Conservation (phyloP, 176 grass and related monocot species). For the Zoysia pacifica region DNA sequence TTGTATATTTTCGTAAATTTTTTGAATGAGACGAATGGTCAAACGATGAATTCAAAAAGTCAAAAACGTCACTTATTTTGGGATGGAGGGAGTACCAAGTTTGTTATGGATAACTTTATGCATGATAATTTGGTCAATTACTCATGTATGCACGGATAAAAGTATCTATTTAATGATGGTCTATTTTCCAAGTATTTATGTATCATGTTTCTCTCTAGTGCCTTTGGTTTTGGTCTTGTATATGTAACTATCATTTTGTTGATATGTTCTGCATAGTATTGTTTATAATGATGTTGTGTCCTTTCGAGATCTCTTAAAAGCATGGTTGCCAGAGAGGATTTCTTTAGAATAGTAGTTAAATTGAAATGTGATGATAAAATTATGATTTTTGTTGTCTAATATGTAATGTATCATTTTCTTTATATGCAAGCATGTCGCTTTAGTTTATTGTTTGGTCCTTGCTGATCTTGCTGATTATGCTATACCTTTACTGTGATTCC, state of each 20-base stretch:
- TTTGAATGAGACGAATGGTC: too few species aligned
- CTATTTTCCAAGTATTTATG: not conserved
- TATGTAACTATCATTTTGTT: not conserved
- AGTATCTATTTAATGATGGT: not conserved
- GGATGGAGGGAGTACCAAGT: too few species aligned
- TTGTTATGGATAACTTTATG: not conserved
- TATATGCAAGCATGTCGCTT: not conserved
- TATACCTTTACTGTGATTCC: slow-evolving; percentile 8
- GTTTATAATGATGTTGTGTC: not conserved
- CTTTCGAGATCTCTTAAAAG: not conserved
- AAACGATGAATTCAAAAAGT: too few species aligned
- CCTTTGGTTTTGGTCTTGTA: not conserved
- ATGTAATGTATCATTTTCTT: slow-evolving; percentile 13
- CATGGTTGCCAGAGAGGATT: slow-evolving; percentile 18
- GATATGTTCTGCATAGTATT: not conserved
- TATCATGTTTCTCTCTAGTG: not conserved
- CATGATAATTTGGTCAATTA: not conserved
- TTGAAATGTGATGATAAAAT: not conserved
- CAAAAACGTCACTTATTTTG: too few species aligned
- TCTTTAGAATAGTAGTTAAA: not conserved
- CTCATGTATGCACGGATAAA: not conserved
- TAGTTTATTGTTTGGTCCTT: not conserved
- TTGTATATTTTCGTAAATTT: too few species aligned
- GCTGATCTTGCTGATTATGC: not conserved
- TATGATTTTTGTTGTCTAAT: not conserved